These are phyloP conservation scores for Hanseniaspora osmophila DNA, from an alignment of 805 yeast genomes.

Conservation along the genomic window DNA sequence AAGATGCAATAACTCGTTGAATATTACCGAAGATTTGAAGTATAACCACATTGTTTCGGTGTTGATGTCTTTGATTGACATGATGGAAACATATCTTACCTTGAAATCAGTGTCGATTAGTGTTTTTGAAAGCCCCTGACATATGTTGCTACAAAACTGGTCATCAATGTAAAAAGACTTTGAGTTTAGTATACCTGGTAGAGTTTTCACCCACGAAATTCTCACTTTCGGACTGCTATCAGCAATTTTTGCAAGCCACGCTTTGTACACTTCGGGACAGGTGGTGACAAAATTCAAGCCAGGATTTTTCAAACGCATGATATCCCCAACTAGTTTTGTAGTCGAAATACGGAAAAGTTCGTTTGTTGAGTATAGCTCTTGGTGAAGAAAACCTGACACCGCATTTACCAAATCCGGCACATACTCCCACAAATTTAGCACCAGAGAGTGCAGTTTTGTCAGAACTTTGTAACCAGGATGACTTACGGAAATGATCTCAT, in stretches of 20 bases:
- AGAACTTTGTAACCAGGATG: conserved; percentile 26
- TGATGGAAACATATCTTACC: conserved; percentile 52
- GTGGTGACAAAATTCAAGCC: conserved; percentile 42
- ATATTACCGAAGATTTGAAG: conserved; percentile 32
- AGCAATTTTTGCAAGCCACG: conserved; percentile 62
- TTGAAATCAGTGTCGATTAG: conserved; percentile 62
- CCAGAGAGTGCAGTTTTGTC: conserved; percentile 45
- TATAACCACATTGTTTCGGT: conserved; percentile 32
- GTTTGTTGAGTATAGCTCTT: conserved; percentile 63
- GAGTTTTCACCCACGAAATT: conserved; percentile 51
- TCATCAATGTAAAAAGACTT: conserved; percentile 16
- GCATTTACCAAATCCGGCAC: conserved; percentile 64
- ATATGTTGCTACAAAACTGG: conserved; percentile 36
- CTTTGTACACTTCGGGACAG: conserved; percentile 46
- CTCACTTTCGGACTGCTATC: conserved; percentile 58
- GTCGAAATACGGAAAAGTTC: conserved; percentile 50
- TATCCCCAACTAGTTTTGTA: conserved; percentile 56
- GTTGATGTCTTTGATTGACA: conserved; percentile 34
- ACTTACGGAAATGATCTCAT: conserved; percentile 6
- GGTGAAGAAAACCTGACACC: conserved; percentile 65
- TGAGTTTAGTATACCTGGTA: conserved; percentile 31
- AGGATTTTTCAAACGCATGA: conserved; percentile 34
- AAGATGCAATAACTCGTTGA: conserved; percentile 44
- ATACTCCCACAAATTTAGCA: conserved; percentile 58
- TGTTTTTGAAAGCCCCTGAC: conserved; percentile 49